These are phyloP conservation scores for Toxicodendron radicans DNA, from an alignment of 345 rosid genomes.

Conservation along the genomic window DNA sequence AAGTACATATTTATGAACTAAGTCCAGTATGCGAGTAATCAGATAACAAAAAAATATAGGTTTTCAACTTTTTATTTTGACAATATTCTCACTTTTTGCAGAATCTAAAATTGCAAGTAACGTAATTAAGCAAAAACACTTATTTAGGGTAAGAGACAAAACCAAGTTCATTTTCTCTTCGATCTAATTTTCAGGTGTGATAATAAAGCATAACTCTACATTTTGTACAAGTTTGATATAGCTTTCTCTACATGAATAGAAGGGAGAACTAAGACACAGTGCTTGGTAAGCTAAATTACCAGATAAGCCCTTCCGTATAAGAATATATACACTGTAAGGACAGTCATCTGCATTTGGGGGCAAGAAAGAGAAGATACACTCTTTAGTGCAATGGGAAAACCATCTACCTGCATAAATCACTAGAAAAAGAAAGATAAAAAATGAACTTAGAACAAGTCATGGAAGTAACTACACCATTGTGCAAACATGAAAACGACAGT, in stretches of 20 bases:
- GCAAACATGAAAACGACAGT: constrained; percentile 95
- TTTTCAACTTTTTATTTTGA: background rate
- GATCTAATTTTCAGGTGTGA: background rate
- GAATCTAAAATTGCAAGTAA: background rate
- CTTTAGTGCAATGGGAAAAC: constrained; percentile 26
- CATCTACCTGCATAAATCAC: background rate
- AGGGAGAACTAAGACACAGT: constrained; percentile 3
- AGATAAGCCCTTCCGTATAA: constrained; percentile 89
- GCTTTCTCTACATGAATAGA: background rate
- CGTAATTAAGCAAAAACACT: background rate
- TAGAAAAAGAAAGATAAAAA: background rate
- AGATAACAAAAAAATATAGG: background rate
- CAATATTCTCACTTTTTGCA: background rate
- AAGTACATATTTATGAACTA: background rate
- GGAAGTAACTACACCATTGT: constrained; percentile 69
- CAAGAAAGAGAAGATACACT: constrained; percentile 14
- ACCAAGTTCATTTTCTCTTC: background rate
- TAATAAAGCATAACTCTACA: background rate
- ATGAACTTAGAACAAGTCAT: background rate
- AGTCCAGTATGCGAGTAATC: background rate
- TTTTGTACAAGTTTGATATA: background rate
- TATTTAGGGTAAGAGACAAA: background rate
- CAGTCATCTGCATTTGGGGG: constrained; percentile 79
- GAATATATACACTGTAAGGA: constrained; percentile 87
- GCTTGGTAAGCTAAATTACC: constrained; percentile 49